phyloP scores from a whole-genome alignment of 2,329 filamentous ascomycete species.

The Purpureocillium lavendulum region DNA sequence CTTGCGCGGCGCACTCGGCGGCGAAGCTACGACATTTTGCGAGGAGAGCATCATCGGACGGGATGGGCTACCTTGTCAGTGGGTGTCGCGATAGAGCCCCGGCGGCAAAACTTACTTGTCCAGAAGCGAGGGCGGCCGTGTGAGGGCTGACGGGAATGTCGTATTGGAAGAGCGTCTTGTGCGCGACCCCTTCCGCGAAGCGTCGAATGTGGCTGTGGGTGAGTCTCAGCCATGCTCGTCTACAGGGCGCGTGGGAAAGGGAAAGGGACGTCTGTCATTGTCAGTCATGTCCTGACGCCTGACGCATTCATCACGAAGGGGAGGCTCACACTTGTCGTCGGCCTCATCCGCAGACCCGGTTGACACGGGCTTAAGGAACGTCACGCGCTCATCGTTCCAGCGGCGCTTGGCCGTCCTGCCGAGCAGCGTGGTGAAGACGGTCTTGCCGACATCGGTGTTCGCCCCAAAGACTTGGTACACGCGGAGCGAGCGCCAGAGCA shows the following conservation, averaged over 20 bases:
- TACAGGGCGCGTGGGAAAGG: background rate
- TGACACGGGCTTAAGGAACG: conserved; percentile 75
- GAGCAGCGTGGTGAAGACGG: conserved; percentile 66
- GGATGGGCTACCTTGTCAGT: conserved; percentile 28
- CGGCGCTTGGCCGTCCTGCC: conserved; percentile 50
- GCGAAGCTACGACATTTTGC: conserved; percentile 28
- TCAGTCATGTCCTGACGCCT: too few species aligned
- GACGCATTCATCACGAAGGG: background rate
- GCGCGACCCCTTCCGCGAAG: conserved; percentile 42
- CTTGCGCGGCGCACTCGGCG: conserved; percentile 28
- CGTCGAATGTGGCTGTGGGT: conserved; percentile 49
- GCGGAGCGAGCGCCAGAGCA: conserved; percentile 60
- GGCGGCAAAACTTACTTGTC: conserved; percentile 24
- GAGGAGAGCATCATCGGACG: conserved; percentile 43
- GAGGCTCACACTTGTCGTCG: conserved; percentile 53
- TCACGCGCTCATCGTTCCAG: conserved; percentile 37
- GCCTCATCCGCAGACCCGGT: conserved; percentile 63
- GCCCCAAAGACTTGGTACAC: conserved; percentile 73
- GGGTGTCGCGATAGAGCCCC: background rate
- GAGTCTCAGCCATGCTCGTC: too few species aligned
- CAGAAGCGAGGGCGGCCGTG: conserved; percentile 49
- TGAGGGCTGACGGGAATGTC: conserved; percentile 70
- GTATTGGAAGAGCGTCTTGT: conserved; percentile 61
- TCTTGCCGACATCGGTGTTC: conserved; percentile 82
- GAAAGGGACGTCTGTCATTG: background rate